phyloP scores from a whole-genome alignment of 352 stramenopile species.

The Sclerospora graminicola region DNA sequence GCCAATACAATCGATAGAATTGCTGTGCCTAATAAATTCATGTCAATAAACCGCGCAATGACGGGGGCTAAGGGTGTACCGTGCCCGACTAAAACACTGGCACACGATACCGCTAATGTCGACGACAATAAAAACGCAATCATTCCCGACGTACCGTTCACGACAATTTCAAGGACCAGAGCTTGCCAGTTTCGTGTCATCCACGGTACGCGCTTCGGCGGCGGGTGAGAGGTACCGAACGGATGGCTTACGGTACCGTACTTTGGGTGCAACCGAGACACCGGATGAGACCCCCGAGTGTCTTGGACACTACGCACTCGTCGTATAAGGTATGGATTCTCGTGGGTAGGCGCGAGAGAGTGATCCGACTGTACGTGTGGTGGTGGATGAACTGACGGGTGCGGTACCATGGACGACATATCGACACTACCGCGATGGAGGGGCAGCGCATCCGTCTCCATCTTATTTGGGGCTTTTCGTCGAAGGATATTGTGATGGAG shows the following conservation, averaged over 20 bases:
- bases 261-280: no score
- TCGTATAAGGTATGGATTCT: no score
- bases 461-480: no score
- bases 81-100: slow-evolving; percentile 67
- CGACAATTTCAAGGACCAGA: slow-evolving; percentile 21
- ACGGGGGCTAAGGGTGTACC: slow-evolving; percentile 42
- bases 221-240: no score
- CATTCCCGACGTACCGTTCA: slow-evolving; percentile 64
- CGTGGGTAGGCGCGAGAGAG: slow-evolving; percentile 25
- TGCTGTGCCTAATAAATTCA: slow-evolving; percentile 67
- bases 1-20: slow-evolving; percentile 59
- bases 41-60: slow-evolving; percentile 76
- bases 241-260: slow-evolving; percentile 17
- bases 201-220: no score
- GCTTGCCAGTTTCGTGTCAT: slow-evolving; percentile 8
- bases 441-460: slow-evolving; percentile 42
- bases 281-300: no score
- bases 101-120: slow-evolving; percentile 67
- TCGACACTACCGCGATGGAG: slow-evolving; percentile 42
- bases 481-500: no score
- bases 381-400: not conserved
- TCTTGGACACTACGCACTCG: no score
- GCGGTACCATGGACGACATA: slow-evolving; percentile 17
- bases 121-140: slow-evolving; percentile 75
- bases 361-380: slow-evolving; percentile 34